Conservation (phyloP, 805 yeast species). For the Blastobotrys americana region DNA sequence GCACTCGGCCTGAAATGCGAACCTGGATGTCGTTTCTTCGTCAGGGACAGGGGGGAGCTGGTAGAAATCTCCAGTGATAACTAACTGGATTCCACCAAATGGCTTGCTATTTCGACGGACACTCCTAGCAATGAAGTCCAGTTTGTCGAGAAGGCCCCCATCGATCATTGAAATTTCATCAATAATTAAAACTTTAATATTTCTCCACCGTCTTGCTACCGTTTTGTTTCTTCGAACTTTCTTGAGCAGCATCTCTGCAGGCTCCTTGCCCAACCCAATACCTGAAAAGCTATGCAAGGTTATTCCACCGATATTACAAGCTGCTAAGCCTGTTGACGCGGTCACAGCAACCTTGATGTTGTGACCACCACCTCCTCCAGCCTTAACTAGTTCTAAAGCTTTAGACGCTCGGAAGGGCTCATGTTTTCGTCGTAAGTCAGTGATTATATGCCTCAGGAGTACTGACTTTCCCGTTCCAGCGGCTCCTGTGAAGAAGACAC, state of each 20-base stretch:
- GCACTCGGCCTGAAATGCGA: constrained; percentile 65
- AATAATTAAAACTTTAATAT: constrained; percentile 62
- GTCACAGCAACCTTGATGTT: constrained; percentile 63
- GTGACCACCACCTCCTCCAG: neutral
- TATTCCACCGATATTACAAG: constrained; percentile 84
- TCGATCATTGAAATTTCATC: constrained; percentile 97
- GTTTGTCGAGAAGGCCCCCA: constrained; percentile 64
- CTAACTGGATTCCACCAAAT: constrained; percentile 90
- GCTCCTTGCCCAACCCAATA: constrained; percentile 66
- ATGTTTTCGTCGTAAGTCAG: constrained; percentile 40
- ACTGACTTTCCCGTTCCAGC: constrained; percentile 99
- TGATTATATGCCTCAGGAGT: constrained; percentile 62
- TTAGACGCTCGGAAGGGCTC: constrained; percentile 27
- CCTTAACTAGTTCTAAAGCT: constrained; percentile 10
- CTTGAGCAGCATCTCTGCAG: constrained; percentile 39
- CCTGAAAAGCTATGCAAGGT: constrained; percentile 85
- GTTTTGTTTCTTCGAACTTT: constrained; percentile 43
- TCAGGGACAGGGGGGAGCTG: constrained; percentile 82
- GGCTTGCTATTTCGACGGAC: constrained; percentile 47
- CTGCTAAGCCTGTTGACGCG: constrained; percentile 96
- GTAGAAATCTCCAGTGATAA: constrained; percentile 91
- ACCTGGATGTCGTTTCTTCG: constrained; percentile 32
- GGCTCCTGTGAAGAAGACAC: constrained; percentile 89
- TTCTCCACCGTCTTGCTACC: constrained; percentile 52
- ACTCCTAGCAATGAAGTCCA: constrained; percentile 59